phyloP scores from a whole-genome alignment of 306 rosid species.

The Vicia faba region DNA sequence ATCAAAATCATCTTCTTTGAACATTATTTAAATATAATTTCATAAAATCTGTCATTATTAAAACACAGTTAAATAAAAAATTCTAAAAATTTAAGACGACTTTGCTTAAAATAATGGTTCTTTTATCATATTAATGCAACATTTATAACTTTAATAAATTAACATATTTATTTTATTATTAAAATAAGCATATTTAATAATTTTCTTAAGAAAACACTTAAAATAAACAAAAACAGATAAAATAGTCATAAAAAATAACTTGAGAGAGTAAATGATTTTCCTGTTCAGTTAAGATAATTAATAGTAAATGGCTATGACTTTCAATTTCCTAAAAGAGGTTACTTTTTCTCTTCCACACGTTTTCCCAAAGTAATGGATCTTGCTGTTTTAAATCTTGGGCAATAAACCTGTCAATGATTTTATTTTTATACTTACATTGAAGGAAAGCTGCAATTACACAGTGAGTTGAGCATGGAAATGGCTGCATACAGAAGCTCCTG shows the following conservation, averaged over 20 bases:
- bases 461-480: constrained; percentile 36
- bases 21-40: no score
- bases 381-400: constrained; percentile 10
- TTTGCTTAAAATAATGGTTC: no score
- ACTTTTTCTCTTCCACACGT: constrained; percentile 39
- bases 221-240: background rate
- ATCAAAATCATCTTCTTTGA: no score
- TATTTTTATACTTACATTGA: constrained; percentile 34
- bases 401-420: constrained; percentile 15
- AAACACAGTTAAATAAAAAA: no score
- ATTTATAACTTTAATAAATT: no score
- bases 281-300: background rate
- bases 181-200: no score
- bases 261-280: background rate
- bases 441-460: constrained; percentile 48
- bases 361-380: constrained; percentile 37
- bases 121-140: no score
- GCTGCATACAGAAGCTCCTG: constrained; percentile 37
- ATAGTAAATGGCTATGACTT: constrained; percentile 2
- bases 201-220: background rate
- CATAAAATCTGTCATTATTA: no score
- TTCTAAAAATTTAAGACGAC: no score
- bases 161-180: no score
- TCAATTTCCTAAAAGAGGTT: constrained; percentile 29
- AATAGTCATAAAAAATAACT: background rate